Evolutionary conservation across 148 eudicot species (phyloP).

Genomic region (Rhododendron kiyosumense): DNA sequence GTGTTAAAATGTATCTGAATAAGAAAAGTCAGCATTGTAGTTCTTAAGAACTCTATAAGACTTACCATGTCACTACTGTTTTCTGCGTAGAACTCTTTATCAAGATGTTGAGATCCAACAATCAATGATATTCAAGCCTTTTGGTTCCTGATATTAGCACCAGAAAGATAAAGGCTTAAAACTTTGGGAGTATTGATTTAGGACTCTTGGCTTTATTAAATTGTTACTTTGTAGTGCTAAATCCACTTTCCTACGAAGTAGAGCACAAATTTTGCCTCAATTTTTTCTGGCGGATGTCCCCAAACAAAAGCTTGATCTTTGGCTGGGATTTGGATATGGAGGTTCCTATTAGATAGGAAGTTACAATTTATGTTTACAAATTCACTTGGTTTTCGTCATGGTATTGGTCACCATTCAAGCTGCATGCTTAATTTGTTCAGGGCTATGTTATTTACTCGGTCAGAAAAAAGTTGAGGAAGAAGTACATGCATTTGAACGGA

Average conservation of each 20-base stretch:
- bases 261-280: background rate
- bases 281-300: background rate
- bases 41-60: background rate
- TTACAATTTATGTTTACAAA: background rate
- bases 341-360: background rate
- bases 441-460: constrained; percentile 86
- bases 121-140: background rate
- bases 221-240: background rate
- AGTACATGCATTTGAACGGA: constrained; percentile 78
- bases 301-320: background rate
- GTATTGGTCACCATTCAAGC: constrained; percentile 5
- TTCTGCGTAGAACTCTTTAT: background rate
- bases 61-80: background rate
- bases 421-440: constrained; percentile 31
- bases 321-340: background rate
- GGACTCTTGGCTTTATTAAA: background rate
- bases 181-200: background rate
- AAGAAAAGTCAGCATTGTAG: background rate
- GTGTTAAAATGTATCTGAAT: background rate
- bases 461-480: constrained; percentile 84
- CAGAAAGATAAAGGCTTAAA: background rate
- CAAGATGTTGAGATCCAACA: background rate
- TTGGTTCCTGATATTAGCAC: background rate
- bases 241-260: background rate
- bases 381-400: background rate